Evolutionary conservation across 2,329 filamentous ascomycete genomes (phyloP).

Genomic region (Mycocentrospora acerina): DNA sequence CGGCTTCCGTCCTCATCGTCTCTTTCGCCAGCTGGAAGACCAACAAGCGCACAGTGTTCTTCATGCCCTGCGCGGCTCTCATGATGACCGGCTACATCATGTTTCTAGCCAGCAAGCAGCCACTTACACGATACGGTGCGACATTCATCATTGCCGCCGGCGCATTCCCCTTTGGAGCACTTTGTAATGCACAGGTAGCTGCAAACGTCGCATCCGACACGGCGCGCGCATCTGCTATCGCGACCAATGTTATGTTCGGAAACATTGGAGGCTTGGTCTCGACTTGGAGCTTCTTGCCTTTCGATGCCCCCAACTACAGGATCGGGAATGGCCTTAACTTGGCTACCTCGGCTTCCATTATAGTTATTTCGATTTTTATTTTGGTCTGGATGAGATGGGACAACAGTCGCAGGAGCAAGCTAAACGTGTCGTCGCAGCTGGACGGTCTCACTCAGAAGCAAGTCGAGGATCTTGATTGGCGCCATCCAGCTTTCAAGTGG

Average conservation of each 20-base stretch:
- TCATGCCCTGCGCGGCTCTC: slow-evolving; percentile 61
- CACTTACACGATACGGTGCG: slow-evolving; percentile 64
- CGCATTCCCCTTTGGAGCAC: slow-evolving; percentile 63
- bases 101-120: slow-evolving; percentile 59
- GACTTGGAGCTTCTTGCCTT: slow-evolving; percentile 65
- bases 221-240: slow-evolving; percentile 66
- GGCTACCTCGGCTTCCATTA: slow-evolving; percentile 58
- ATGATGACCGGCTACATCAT: slow-evolving; percentile 70
- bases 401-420: slow-evolving; percentile 59
- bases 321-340: slow-evolving; percentile 73
- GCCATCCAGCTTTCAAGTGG: slow-evolving; percentile 66
- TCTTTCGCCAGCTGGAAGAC: slow-evolving; percentile 63
- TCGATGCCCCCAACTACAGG: slow-evolving; percentile 65
- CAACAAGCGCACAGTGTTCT: slow-evolving; percentile 62
- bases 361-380: slow-evolving; percentile 54
- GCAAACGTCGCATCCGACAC: slow-evolving; percentile 74
- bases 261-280: slow-evolving; percentile 70
- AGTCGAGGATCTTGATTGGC: slow-evolving; percentile 41
- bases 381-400: slow-evolving; percentile 64
- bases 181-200: slow-evolving; percentile 67
- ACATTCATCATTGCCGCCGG: slow-evolving; percentile 69
- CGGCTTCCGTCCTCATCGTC: slow-evolving; percentile 64
- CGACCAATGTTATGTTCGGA: slow-evolving; percentile 69
- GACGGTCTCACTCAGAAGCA: slow-evolving; percentile 47
- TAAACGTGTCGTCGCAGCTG: slow-evolving; percentile 58